Evolutionary conservation across 345 rosid genomes (phyloP), one percentile per base, ranked within the genome.

Genomic region (Bruguiera parviflora): DNA sequence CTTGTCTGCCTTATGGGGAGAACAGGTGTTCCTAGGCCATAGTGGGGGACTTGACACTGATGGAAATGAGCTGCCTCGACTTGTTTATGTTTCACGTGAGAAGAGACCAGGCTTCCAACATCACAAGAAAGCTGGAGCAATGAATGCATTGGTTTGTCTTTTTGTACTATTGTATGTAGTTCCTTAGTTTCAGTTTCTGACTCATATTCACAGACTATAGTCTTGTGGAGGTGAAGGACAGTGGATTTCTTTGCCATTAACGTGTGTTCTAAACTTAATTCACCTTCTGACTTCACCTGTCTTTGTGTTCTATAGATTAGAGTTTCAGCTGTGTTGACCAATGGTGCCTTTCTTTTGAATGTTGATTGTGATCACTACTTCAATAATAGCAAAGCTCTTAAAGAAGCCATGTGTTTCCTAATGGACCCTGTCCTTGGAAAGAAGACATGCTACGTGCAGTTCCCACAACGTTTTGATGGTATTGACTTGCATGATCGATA

Each of bases 351-450:
- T 85, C 89, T 95, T 75, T 77, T 95, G 90, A 95, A 95, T 33
- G 99, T 95, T 0, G 99, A 95, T 79, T 95, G 99, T 87, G 99
- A 95, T 88, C 99, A 95, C 87, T 95, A 95, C 97, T 95, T 95
- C 82, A 95, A 95, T 62, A 95, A 92, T 84, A 89, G 99, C 74
- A 95, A 95, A 81, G 98, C 98, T 83, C 84, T 95, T 66, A 95
- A 83, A 81, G 98, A 95, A 81, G 99, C 99, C 71, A 95, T 95
- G 99, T 95, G 99, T 75, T 95, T 95, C 91, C 72, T 95, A 96
- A 95, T 95, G 99, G 99, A 95, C 78, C 97, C 99, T 32, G 85
- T 70, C 58, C 53, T 61, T 67, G 97, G 98, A 75, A 95, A 80
- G 86, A 95, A 92, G 79, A 90, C 97, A 31, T 95, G 99, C 89